phyloP scores from a whole-genome alignment of 352 stramenopile species.

The Phytophthora sp. region DNA sequence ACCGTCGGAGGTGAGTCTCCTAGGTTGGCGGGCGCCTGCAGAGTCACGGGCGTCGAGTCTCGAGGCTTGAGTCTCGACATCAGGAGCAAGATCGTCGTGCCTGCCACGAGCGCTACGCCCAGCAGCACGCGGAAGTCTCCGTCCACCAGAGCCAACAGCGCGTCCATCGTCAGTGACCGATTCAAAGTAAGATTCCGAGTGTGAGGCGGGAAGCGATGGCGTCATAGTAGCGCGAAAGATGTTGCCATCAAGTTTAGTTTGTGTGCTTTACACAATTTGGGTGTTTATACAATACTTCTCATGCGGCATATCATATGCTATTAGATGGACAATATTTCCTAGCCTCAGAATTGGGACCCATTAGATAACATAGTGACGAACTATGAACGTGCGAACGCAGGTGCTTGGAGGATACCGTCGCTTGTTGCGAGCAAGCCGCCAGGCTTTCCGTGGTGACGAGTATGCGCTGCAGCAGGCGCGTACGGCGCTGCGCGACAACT shows the following conservation, averaged over 20 bases:
- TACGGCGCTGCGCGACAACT: conserved; percentile 71
- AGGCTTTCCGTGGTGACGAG: conserved; percentile 74
- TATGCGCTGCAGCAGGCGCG: conserved; percentile 71
- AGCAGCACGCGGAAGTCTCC: conserved; percentile 56
- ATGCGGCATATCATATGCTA: conserved; percentile 2
- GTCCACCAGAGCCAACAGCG: conserved; percentile 45
- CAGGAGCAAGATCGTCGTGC: conserved; percentile 51
- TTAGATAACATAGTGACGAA: not conserved
- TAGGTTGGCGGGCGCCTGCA: conserved; percentile 50
- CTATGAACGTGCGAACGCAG: conserved; percentile 61
- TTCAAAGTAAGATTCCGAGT: conserved; percentile 22
- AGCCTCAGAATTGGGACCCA: conserved; percentile 9
- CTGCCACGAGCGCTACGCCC: conserved; percentile 54
- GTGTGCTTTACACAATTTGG: not conserved
- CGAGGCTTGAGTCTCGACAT: conserved; percentile 53
- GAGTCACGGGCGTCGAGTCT: conserved; percentile 49
- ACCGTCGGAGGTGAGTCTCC: conserved; percentile 48
- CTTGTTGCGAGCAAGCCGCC: conserved; percentile 72
- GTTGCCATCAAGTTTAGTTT: conserved; percentile 18
- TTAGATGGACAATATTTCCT: not conserved
- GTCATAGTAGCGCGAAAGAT: conserved; percentile 25
- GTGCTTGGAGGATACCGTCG: conserved; percentile 82
- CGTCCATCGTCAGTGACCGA: conserved; percentile 46
- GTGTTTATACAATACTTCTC: not conserved
- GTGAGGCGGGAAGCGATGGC: conserved; percentile 14